Conservation (phyloP, 2,329 filamentous ascomycete species). For the Microdochium paspali region DNA sequence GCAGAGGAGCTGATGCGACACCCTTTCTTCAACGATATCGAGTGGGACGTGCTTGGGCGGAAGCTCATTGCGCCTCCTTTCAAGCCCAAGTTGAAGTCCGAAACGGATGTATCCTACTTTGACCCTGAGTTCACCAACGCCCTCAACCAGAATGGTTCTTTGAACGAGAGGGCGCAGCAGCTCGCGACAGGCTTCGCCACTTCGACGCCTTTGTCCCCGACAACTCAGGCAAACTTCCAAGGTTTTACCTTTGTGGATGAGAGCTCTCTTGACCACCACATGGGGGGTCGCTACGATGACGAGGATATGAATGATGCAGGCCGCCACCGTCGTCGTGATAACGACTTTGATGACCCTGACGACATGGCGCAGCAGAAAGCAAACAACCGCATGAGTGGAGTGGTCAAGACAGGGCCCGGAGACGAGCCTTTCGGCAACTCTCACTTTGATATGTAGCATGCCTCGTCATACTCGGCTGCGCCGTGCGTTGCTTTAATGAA, state of each 20-base stretch:
- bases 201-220: slow-evolving; percentile 86
- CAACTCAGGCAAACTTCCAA: slow-evolving; percentile 95
- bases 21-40: slow-evolving; percentile 87
- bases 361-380: slow-evolving; percentile 22
- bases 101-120: slow-evolving; percentile 95
- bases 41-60: slow-evolving; percentile 80
- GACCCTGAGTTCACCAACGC: slow-evolving; percentile 98
- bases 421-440: slow-evolving; percentile 55
- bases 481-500: background rate
- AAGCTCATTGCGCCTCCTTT: slow-evolving; percentile 95
- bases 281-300: slow-evolving; percentile 43
- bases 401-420: slow-evolving; percentile 44
- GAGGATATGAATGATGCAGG: slow-evolving; percentile 53
- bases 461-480: background rate
- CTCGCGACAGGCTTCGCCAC: slow-evolving; percentile 78
- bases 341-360: slow-evolving; percentile 47
- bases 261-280: slow-evolving; percentile 84
- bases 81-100: slow-evolving; percentile 93
- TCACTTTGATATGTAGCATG: slow-evolving; percentile 52
- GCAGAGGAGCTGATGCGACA: slow-evolving; percentile 91
- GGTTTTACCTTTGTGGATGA: slow-evolving; percentile 99
- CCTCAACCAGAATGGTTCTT: slow-evolving; percentile 72
- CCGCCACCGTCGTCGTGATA: slow-evolving; percentile 43
- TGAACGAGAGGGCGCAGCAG: slow-evolving; percentile 85
- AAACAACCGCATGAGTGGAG: slow-evolving; percentile 54